Conservation (phyloP, 257 asterid species). For the Solanum piurae region DNA sequence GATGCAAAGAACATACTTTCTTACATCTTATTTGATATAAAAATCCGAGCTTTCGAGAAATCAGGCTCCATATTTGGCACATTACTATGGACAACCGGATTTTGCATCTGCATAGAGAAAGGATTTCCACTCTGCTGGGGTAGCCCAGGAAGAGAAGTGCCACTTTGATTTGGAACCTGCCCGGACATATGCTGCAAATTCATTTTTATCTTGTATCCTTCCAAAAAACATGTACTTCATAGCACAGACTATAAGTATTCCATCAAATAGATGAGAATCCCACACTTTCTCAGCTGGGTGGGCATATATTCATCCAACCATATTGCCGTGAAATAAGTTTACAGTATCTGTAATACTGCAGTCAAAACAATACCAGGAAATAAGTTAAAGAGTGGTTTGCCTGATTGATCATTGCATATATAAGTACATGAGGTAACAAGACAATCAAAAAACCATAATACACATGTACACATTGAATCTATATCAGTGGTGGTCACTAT, state of each 20-base stretch:
- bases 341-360: neutral
- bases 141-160: constrained; percentile 37
- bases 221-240: neutral
- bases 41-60: constrained; percentile 28
- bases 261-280: neutral
- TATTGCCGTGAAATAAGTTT: neutral
- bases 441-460: neutral
- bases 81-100: constrained; percentile 37
- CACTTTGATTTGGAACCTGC: constrained; percentile 54
- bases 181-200: constrained; percentile 60
- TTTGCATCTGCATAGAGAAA: constrained; percentile 61
- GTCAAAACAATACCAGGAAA: neutral
- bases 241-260: neutral
- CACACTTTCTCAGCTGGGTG: neutral
- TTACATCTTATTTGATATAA: constrained; percentile 60
- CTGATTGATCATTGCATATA: neutral
- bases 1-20: constrained; percentile 11
- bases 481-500: neutral
- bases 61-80: constrained; percentile 42
- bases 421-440: neutral
- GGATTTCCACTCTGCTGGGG: constrained; percentile 62
- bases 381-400: neutral
- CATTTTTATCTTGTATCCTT: constrained; percentile 30
- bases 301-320: neutral
- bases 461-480: neutral